Base-by-base conservation (phyloP, 169 alveolate species). In the Plasmodium vivax region DNA sequence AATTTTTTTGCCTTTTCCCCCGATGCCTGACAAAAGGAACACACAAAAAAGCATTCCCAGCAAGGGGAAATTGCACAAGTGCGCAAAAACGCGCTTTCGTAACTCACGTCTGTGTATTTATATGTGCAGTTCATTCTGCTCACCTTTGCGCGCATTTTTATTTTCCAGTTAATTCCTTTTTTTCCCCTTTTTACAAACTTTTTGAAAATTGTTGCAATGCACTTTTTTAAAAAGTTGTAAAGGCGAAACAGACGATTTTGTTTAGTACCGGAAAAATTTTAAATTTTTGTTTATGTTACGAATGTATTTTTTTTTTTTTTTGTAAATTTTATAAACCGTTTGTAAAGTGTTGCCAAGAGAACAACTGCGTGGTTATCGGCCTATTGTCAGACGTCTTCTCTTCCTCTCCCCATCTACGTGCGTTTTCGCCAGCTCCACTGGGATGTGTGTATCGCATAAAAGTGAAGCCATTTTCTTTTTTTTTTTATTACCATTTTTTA, bases 211-310 rank as follows among this genome's bases (percentile, higher is more conserved):
- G 56, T 80, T 30, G 30, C 85, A 80, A 43, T 80, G 14, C 14
- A 32, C 41, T 27, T 23, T 80, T 23, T 27, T 43, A 80, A 80
- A 80, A 41, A 80, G 85, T 80, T 80, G 74, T 80, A 80, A 36
- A 80, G 85, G 1, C 38, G 16, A 80, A 38, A 80, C 27, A 80
- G 43, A 19, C 58, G 51, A 43, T 43, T 80, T 45, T 80, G 47
- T 23, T 43, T 80, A 68, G 34, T 32, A 80, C 58, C 41, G 27
- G 23, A 34, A 43, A 41, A 23, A 80, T 80, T 80, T 14, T 1
- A 6, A 23, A 38, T 80, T 80, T 80, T 43, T 38, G 71, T 80
- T 80, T 12, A 23, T 51, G 38, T 62, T 68, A 30, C 77, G 38
- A 27, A 68, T 51, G 19, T 51, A 14, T 14, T 51, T 51, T 51